Evolutionary conservation across 2,329 filamentous ascomycete species (phyloP).

Genomic region (Teratosphaeriaceae sp.): DNA sequence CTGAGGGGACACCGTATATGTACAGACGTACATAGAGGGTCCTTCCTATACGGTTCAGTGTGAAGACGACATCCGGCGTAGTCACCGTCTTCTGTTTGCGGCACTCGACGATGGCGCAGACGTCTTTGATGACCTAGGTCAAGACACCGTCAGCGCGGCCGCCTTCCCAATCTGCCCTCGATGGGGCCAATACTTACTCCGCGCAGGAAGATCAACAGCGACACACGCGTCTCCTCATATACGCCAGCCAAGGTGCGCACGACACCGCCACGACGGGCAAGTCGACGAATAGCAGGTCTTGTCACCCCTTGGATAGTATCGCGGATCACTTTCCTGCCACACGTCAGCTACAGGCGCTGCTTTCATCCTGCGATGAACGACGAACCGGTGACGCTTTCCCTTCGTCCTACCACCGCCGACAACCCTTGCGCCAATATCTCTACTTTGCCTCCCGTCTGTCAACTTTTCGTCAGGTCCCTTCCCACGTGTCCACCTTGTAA

Average conservation of each 20-base stretch:
- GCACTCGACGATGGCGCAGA: constrained; percentile 41
- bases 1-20: too few species aligned
- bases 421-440: too few species aligned
- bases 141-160: neutral
- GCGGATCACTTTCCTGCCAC: constrained; percentile 85
- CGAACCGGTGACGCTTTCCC: constrained; percentile 19
- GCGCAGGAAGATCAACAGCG: constrained; percentile 48
- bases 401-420: constrained; percentile 13
- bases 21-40: constrained; percentile 16
- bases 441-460: too few species aligned
- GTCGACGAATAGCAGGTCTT: constrained; percentile 59
- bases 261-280: constrained; percentile 70
- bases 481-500: too few species aligned
- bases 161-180: constrained; percentile 26
- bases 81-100: constrained; percentile 56
- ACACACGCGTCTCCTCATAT: constrained; percentile 55
- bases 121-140: constrained; percentile 18
- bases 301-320: constrained; percentile 99
- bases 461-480: too few species aligned
- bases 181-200: constrained; percentile 47
- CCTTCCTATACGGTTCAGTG: constrained; percentile 35
- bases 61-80: constrained; percentile 54
- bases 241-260: constrained; percentile 62
- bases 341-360: neutral
- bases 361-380: neutral